A percentile compares a stretch with the other conserved stretches of the same genome.
phyloP scores from a whole-genome alignment of 1,139 yeast genomes.

The Nematodospora anomalae region DNA sequence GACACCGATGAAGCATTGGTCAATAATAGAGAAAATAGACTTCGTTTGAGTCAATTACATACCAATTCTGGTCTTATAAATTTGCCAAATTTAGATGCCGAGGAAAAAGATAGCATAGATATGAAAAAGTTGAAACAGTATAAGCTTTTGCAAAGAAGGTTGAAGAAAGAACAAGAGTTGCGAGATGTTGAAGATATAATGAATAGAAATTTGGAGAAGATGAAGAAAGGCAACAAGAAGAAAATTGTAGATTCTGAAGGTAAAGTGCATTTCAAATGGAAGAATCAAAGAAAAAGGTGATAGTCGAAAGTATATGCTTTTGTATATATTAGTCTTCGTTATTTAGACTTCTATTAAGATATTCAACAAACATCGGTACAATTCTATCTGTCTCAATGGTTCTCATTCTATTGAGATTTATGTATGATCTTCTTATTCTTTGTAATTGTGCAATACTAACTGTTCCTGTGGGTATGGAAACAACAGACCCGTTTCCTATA shows the following conservation, averaged over 20 bases:
- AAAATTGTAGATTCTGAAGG: constrained; percentile 69
- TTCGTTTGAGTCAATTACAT: constrained; percentile 61
- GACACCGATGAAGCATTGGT: constrained; percentile 68
- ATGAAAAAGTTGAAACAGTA: constrained; percentile 60
- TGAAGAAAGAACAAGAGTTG: constrained; percentile 69
- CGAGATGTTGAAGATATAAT: constrained; percentile 67
- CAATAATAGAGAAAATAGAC: constrained; percentile 68
- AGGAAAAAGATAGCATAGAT: constrained; percentile 45
- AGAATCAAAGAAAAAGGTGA: constrained; percentile 75
- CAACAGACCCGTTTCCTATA: constrained; percentile 40
- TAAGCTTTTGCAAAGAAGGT: constrained; percentile 53
- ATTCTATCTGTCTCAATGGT: constrained; percentile 68
- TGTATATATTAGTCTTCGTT: constrained; percentile 19
- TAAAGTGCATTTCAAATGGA: constrained; percentile 77
- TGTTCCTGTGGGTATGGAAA: constrained; percentile 62
- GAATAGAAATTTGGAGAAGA: constrained; percentile 77
- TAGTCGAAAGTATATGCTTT: not conserved
- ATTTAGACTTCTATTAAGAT: constrained; percentile 56
- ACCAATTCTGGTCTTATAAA: constrained; percentile 31
- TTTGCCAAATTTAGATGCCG: constrained; percentile 27
- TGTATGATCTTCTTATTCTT: constrained; percentile 78
- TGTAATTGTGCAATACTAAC: constrained; percentile 80
- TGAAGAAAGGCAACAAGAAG: constrained; percentile 88
- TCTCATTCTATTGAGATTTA: constrained; percentile 76
- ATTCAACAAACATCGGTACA: constrained; percentile 70